These are phyloP conservation scores for Phlyctochytrium planicorne DNA, from an alignment of 192 early-diverging fungal species.

Conservation along the genomic window DNA sequence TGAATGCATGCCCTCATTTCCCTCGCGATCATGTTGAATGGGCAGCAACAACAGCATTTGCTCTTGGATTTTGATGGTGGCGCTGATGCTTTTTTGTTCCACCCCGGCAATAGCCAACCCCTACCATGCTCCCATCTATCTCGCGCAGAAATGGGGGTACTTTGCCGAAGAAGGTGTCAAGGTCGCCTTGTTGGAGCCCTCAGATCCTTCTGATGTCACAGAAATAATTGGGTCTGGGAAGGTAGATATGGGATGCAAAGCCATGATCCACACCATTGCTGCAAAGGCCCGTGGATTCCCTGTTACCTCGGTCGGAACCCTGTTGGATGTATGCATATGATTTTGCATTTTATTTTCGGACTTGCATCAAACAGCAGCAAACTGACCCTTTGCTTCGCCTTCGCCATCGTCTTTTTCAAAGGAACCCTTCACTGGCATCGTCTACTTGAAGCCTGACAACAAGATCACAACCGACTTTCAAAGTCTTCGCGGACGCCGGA, in stretches of 20 bases:
- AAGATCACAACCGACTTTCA: conserved; percentile 59
- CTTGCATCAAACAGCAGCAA: no score
- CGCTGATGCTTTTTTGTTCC: background rate
- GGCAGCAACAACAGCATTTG: background rate
- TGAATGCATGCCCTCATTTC: background rate
- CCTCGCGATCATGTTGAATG: background rate
- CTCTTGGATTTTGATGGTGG: no score
- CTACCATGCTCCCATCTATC: conserved; percentile 63
- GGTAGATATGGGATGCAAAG: conserved; percentile 63
- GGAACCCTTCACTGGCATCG: conserved; percentile 65
- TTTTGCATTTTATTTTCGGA: background rate
- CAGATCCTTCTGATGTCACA: conserved; percentile 59
- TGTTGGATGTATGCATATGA: conserved; percentile 44
- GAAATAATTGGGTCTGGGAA: conserved; percentile 59
- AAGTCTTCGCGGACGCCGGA: conserved; percentile 51
- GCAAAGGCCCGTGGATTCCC: conserved; percentile 62
- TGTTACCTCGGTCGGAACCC: conserved; percentile 63
- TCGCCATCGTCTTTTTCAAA: conserved; percentile 10
- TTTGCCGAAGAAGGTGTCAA: conserved; percentile 59
- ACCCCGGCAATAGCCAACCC: conserved; percentile 40
- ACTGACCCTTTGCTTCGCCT: background rate
- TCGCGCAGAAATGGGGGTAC: conserved; percentile 62
- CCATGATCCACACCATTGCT: conserved; percentile 72
- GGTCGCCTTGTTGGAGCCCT: conserved; percentile 67
- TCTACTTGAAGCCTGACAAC: conserved; percentile 50